Evolutionary conservation across 2,329 filamentous ascomycete genomes (phyloP).

Genomic region (Epichloe brachyelytri): DNA sequence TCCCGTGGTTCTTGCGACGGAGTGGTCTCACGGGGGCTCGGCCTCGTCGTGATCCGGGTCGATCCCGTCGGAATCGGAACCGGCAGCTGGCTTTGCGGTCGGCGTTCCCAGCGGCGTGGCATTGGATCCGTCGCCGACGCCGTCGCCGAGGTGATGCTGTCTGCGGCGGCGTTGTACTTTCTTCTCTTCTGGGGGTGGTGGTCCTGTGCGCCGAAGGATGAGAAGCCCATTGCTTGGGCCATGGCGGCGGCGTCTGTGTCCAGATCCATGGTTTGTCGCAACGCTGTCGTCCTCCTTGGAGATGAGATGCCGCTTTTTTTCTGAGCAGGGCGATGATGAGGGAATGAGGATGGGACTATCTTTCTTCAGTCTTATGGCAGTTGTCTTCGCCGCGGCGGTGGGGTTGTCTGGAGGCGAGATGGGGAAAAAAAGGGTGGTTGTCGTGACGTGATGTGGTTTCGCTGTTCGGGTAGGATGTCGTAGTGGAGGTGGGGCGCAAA

Average conservation of each 20-base stretch:
- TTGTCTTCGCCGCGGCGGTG: not conserved
- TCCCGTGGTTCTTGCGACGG: no score
- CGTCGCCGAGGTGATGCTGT: conserved; percentile 20
- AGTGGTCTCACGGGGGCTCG: not conserved
- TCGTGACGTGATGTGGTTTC: conserved; percentile 3
- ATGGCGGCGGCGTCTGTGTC: conserved; percentile 33
- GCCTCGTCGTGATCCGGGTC: conserved; percentile 15
- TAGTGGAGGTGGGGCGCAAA: not conserved
- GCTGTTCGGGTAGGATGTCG: not conserved
- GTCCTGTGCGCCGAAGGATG: conserved; percentile 48
- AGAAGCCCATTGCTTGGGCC: conserved; percentile 60
- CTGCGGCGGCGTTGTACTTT: conserved; percentile 46
- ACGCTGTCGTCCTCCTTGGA: not conserved
- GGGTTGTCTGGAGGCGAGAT: not conserved
- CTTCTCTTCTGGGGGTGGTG: conserved; percentile 46
- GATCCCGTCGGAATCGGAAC: conserved; percentile 30
- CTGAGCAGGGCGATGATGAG: not conserved
- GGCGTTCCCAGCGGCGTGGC: conserved; percentile 22
- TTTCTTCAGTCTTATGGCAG: not conserved
- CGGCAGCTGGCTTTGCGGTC: conserved; percentile 13
- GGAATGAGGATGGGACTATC: not conserved
- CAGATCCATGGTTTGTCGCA: conserved; percentile 9
- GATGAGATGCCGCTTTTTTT: not conserved
- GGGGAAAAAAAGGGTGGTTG: not conserved
- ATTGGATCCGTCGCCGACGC: conserved; percentile 20